Evolutionary conservation across 306 rosid genomes (phyloP), one percentile per base, ranked within the genome.

Genomic region (Sesbania bispinosa): DNA sequence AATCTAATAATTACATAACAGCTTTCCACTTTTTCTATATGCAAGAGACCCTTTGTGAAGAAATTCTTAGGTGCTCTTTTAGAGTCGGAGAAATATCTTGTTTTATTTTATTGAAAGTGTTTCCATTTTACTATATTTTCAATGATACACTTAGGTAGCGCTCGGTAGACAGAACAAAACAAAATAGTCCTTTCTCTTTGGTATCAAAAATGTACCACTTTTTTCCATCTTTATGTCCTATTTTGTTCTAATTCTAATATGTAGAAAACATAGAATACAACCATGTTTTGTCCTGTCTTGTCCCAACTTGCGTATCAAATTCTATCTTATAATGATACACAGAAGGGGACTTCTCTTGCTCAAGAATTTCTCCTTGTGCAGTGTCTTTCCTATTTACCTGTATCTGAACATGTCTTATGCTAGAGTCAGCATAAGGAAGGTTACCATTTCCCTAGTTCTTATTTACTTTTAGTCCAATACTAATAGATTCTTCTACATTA

Each of bases 1-100:
- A 85, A 76, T 48, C 74, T 63, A 64, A 38, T 47, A 60, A 52
- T 29, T 32, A 15, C 27, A 14, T 57, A 39, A 27, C 51, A 21
- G 3, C 41, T 9, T 43, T 51, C 52, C 21, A 6, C 29, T 23
- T 77, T 66, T 54, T 43, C 21, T 43, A n/a, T 24, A 6, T 16
- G 51, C 47, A 10, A 11, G 35, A 63, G 10, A 2, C 6, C 8
- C 35, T 29, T 45, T 19, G 9, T 45, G 59, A 45, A 46, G 61
- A 60, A 60, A 59, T 59, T 60, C 18, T 59, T 32, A 8, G 15
- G 15, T 60, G 27, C 27, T 30, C 36, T 10, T n/a, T n/a, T 8
- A 4, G 7, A 59, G 38, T 7, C 43, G 30, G 13, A 46, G 13
- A 55, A 15, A 5, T 38, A 15, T 69, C 53, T 8, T 21, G 13